Base-by-base conservation (phyloP, 2,329 filamentous ascomycete genomes). In the Cytospora schulzeri region DNA sequence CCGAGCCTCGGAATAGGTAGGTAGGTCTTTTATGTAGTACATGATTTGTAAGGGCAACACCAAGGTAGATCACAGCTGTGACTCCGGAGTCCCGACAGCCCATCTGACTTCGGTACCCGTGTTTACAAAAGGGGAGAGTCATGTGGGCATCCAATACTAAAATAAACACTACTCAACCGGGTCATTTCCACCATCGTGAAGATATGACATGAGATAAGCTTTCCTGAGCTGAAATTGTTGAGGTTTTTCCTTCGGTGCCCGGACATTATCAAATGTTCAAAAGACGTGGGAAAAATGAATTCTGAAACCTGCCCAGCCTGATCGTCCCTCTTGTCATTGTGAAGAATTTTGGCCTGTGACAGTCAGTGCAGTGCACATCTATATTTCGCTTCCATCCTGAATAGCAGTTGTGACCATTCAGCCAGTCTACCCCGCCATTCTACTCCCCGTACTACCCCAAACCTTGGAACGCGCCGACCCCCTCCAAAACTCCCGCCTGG, bases 121-220 rank as follows among this genome's bases (percentile, higher is more conserved):
- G 19, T 50, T 50, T 28, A 56, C 60, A 56, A 56, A 38, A 52
- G 24, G 17, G 38, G 52, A 56, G 60, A 56, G 60, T 62, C 38
- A 62, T 50, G 60, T 24, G 35, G 14, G 22, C 38, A 22, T 31
- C 26, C 35, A 50, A 26, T 26, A 35, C 8, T 52, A 62, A 35
- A 26, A 38, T 48, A 22, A 45, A 38, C 52, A 52, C n/a, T 50
- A 11, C 35, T 56, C n/a, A 48, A 4, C 59, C 26, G 29, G 48
- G 41, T 3, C 11, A 48, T 22, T 48, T 48, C n/a, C 15, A 50
- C 54, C 28, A 56, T 56, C 38, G 52, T 56, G 60, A 24, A 56
- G 31, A 56, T 28, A 48, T 45, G 29, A 22, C 24, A 26, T 31
- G 22, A 61, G 59, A 61, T 50, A 55, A 61, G 51, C 17, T 41